Evolutionary conservation across 2,329 filamentous ascomycete species (phyloP), one percentile per base, ranked within the genome.

Genomic region (Penicillium expansum): DNA sequence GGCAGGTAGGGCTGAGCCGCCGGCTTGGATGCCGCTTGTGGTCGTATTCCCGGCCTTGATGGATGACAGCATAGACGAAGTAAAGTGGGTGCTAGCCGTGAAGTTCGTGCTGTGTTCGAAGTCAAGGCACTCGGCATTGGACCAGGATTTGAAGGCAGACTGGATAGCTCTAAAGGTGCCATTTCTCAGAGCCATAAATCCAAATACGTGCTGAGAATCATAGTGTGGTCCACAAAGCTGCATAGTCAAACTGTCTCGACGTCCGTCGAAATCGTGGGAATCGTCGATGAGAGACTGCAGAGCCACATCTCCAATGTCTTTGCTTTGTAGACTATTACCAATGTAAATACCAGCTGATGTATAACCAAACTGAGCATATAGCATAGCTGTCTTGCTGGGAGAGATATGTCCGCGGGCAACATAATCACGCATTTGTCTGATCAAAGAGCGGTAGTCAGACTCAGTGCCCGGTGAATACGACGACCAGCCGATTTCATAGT

Each of bases 181-280:
- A 53, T 43, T 63, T 4, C 48, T 33, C 41, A 52, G 39, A 52
- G 69, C 69, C 22, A 72, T 62, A 33, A 74, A 54, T 18, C 74
- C 73, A 59, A 76, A 72, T 30, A 67, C 66, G 56, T 75, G 74
- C 5, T 64, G 58, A 42, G 62, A 66, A 49, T 70, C 68, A 52
- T 68, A 69, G 52, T 54, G 55, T 1, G 66, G 48, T 9, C 62
- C 64, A 56, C 74, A 77, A 41, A 76, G 70, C 63, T 77, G 73
- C 64, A 76, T 72, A 27, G 70, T 72, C 49, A 76, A 38, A 44
- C 60, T 69, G 1, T 64, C 64, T 22, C 67, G 62, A n/a, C 62
- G 58, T 48, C 66, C 55, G 33, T 68, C 54, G 48, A 68, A 53
- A 5, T 56, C 58, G 30, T 57, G 56, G 18, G 69, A 58, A 38